Evolutionary conservation across 1,284 basidiomycete species (phyloP).

Genomic region (Athelia sp.): DNA sequence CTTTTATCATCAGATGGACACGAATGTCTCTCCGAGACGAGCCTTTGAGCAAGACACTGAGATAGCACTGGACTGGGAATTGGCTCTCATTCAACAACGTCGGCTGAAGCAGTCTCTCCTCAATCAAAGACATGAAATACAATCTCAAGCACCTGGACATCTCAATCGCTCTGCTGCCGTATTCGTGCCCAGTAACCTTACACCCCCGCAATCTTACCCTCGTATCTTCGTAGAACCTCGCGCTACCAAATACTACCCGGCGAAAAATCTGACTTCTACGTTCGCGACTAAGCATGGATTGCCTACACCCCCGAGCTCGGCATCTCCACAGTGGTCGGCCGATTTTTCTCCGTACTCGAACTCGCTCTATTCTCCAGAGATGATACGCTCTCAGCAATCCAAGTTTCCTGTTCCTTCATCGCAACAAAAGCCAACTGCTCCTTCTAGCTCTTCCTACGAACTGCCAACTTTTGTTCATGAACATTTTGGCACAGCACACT

Average conservation of each 20-base stretch:
- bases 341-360: constrained; percentile 16
- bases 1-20: neutral
- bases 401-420: neutral
- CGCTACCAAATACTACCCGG: constrained; percentile 16
- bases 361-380: constrained; percentile 3
- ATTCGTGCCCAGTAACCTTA: constrained; percentile 20
- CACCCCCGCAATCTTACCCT: constrained; percentile 25
- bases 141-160: constrained; percentile 15
- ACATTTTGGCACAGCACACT: constrained; percentile 15
- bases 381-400: neutral
- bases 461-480: constrained; percentile 28
- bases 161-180: constrained; percentile 33
- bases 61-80: neutral
- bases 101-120: constrained; percentile 18
- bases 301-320: constrained; percentile 26
- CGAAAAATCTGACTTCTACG: constrained; percentile 19
- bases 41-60: neutral
- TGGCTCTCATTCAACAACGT: constrained; percentile 13
- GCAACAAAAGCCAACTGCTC: constrained; percentile 4
- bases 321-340: constrained; percentile 36
- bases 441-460: constrained; percentile 22
- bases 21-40: neutral
- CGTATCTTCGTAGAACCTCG: constrained; percentile 42
- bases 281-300: constrained; percentile 26
- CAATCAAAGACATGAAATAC: constrained; percentile 6